Conservation (phyloP, 805 yeast species). For the Lipomyces anomalus region DNA sequence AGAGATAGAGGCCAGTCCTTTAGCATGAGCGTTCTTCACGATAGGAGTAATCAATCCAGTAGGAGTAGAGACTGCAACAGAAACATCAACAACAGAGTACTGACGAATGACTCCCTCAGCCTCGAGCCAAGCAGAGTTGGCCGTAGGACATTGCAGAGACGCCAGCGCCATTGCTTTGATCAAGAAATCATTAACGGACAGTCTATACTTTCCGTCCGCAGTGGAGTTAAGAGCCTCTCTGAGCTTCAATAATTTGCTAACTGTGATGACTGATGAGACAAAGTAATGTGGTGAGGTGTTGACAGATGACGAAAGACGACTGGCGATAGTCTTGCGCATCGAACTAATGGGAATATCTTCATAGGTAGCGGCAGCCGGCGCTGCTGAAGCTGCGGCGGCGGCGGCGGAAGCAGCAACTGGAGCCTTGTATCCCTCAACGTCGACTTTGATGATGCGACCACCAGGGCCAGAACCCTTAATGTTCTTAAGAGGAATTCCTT, state of each 20-base stretch:
- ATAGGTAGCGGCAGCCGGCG: constrained; percentile 49
- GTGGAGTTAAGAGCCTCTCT: constrained; percentile 82
- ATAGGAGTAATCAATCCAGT: constrained; percentile 96
- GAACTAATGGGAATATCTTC: constrained; percentile 79
- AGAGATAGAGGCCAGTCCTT: constrained; percentile 82
- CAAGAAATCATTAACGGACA: constrained; percentile 90
- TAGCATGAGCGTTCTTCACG: constrained; percentile 77
- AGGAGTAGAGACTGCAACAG: constrained; percentile 98
- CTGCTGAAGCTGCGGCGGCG: constrained; percentile 36
- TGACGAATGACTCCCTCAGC: constrained; percentile 86
- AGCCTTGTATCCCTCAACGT: constrained; percentile 68
- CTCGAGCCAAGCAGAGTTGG: constrained; percentile 90
- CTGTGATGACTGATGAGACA: constrained; percentile 81
- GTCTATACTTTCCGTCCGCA: constrained; percentile 79
- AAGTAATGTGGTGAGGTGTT: constrained; percentile 86
- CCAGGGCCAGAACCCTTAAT: constrained; percentile 90
- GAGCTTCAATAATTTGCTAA: constrained; percentile 82
- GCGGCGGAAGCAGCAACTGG: constrained; percentile 33
- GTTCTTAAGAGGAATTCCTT: constrained; percentile 79
- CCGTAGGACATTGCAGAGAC: constrained; percentile 83
- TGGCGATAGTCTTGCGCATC: constrained; percentile 92
- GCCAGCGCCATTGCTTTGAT: constrained; percentile 94
- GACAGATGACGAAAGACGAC: constrained; percentile 80
- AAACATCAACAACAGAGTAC: constrained; percentile 86
- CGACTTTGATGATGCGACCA: constrained; percentile 89